A percentile compares a stretch with the other conserved stretches of the same genome.
Evolutionary conservation across 139 green algal genomes (phyloP).

Genomic region (Coccomyxa sp.): DNA sequence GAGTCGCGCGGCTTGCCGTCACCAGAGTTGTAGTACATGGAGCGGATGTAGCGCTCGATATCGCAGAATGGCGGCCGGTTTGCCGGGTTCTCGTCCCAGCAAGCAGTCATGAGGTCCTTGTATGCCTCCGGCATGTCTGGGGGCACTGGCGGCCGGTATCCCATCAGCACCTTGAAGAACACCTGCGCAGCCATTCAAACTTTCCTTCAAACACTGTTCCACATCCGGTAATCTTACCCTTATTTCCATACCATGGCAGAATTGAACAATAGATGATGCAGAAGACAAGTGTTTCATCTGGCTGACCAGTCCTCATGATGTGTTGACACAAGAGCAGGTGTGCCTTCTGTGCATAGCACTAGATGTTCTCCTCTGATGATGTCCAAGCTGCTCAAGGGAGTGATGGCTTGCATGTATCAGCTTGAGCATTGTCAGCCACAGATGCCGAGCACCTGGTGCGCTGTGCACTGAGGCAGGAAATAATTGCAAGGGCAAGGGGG

Average conservation of each 20-base stretch:
- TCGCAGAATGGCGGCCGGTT: neutral
- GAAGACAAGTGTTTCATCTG: neutral
- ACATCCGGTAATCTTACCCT: neutral
- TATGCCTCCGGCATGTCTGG: constrained; percentile 22
- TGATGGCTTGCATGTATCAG: neutral
- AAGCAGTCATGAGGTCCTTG: constrained; percentile 26
- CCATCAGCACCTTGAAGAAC: constrained; percentile 32
- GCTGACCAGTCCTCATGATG: neutral
- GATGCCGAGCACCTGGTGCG: neutral
- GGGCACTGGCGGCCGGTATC: constrained; percentile 24
- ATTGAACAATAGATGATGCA: neutral
- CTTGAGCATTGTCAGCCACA: neutral
- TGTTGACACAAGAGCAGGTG: no score
- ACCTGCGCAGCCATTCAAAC: neutral
- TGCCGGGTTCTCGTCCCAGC: constrained; percentile 21
- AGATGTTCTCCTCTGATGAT: neutral
- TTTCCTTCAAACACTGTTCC: neutral
- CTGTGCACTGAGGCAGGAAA: neutral
- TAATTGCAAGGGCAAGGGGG: neutral
- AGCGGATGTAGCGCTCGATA: neutral
- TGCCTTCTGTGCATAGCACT: neutral
- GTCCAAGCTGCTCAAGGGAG: neutral
- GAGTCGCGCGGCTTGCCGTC: neutral
- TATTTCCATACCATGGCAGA: neutral
- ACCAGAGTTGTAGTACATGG: neutral